Evolutionary conservation across 495 filamentous ascomycete species (phyloP).

Genomic region (Staphylotrichum tortipilum): DNA sequence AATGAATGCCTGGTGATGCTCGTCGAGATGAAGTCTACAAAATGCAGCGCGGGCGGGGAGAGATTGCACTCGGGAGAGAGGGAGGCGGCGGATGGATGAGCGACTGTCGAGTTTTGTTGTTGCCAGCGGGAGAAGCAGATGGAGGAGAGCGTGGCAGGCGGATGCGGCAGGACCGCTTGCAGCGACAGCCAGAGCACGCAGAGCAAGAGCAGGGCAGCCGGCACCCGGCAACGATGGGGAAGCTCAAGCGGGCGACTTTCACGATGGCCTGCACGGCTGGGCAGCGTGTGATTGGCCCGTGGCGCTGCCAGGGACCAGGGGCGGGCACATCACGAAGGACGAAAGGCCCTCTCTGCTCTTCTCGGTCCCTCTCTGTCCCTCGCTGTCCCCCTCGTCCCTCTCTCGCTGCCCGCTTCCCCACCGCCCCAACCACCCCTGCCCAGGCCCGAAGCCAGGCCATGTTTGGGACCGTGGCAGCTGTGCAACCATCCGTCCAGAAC

Average conservation of each 20-base stretch:
- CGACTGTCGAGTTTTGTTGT: too few species aligned
- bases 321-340: neutral
- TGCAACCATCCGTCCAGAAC: too few species aligned
- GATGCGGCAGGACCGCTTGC: neutral
- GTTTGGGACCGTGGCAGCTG: too few species aligned
- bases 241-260: constrained; percentile 16
- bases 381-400: too few species aligned
- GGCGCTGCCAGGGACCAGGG: too few species aligned
- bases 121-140: neutral
- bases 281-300: constrained; percentile 17
- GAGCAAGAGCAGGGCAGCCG: neutral
- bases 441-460: too few species aligned
- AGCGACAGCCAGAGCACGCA: neutral
- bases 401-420: too few species aligned
- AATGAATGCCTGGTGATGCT: neutral
- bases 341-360: too few species aligned
- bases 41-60: neutral
- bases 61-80: too few species aligned
- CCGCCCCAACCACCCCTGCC: too few species aligned
- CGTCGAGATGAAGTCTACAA: constrained; percentile 1
- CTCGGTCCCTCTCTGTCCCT: too few species aligned
- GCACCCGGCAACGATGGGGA: constrained; percentile 1
- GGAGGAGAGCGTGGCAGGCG: neutral
- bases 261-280: constrained; percentile 10
- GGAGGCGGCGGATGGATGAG: too few species aligned